A percentile compares a stretch with the other conserved stretches of the same genome.
These are phyloP conservation scores for Debaryomyces nepalensis DNA, from an alignment of 1,139 yeast species.

Conservation along the genomic window DNA sequence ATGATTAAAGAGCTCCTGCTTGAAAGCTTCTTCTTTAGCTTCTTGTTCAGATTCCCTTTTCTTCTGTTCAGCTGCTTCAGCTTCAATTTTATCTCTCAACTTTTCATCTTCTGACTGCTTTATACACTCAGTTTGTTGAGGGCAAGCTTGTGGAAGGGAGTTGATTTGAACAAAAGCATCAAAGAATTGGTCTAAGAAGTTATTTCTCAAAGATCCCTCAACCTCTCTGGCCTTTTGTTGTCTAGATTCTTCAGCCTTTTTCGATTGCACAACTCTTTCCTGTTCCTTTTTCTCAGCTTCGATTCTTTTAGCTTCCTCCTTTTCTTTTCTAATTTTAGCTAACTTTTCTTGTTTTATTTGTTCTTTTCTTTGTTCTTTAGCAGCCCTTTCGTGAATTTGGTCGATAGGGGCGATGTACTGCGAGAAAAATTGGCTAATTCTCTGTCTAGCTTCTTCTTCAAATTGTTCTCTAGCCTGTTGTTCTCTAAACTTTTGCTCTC, in stretches of 20 bases:
- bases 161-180: slow-evolving; percentile 1
- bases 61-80: neutral
- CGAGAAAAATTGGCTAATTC: neutral
- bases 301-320: slow-evolving; percentile 10
- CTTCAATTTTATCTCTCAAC: neutral
- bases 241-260: slow-evolving; percentile 9
- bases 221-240: slow-evolving; percentile 9
- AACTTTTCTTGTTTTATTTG: slow-evolving; percentile 11
- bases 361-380: slow-evolving; percentile 11
- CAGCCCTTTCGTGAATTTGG: neutral
- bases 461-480: slow-evolving; percentile 4
- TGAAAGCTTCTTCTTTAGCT: slow-evolving; percentile 6
- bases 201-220: neutral
- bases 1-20: slow-evolving; percentile 27
- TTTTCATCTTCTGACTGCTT: neutral
- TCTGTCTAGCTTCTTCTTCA: slow-evolving; percentile 2
- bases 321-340: slow-evolving; percentile 14
- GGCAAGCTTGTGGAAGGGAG: neutral
- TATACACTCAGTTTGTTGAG: neutral
- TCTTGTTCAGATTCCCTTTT: slow-evolving; percentile 5
- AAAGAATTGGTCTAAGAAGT: slow-evolving; percentile 8
- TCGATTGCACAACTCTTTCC: slow-evolving; percentile 6
- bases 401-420: neutral
- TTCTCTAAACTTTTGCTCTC: slow-evolving; percentile 10
- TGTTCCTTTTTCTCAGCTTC: slow-evolving; percentile 8